Conservation (phyloP, 2,329 filamentous ascomycete species). For the Emydomyces testavorans region DNA sequence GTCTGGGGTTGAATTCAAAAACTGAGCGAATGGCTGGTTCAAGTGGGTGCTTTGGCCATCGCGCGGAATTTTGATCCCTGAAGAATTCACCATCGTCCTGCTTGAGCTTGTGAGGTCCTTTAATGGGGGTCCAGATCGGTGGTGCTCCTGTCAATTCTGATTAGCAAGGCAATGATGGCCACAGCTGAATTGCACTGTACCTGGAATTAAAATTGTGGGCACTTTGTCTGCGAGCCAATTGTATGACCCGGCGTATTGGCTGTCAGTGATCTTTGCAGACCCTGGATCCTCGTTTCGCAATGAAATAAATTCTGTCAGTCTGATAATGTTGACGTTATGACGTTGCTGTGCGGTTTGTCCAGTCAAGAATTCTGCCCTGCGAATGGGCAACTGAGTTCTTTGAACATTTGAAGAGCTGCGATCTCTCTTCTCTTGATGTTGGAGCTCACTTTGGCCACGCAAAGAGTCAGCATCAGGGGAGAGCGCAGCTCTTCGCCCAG, state of each 20-base stretch:
- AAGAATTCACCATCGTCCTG: conserved; percentile 38
- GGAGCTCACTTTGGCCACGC: no score
- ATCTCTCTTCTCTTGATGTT: not conserved
- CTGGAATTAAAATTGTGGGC: conserved; percentile 38
- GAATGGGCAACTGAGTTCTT: not conserved
- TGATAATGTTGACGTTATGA: not conserved
- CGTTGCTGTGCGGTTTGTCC: not conserved
- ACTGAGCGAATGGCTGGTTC: conserved; percentile 38
- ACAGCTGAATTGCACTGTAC: conserved; percentile 21
- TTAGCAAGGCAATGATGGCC: not conserved
- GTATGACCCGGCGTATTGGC: conserved; percentile 41
- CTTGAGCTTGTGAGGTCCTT: conserved; percentile 25
- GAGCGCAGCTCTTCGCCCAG: no score
- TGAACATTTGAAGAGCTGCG: not conserved
- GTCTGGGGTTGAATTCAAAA: conserved; percentile 30
- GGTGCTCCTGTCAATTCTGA: conserved; percentile 35
- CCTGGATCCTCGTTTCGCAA: not conserved
- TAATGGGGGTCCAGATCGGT: conserved; percentile 41
- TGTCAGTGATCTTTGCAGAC: conserved; percentile 27
- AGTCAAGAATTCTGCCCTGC: not conserved
- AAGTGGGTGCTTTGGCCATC: conserved; percentile 30
- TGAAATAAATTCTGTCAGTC: conserved; percentile 9
- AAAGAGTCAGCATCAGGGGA: no score
- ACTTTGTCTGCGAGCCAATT: conserved; percentile 37
- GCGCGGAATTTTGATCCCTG: conserved; percentile 33